Evolutionary conservation across 805 yeast species (phyloP).

Genomic region (Starmerella scarabaei): DNA sequence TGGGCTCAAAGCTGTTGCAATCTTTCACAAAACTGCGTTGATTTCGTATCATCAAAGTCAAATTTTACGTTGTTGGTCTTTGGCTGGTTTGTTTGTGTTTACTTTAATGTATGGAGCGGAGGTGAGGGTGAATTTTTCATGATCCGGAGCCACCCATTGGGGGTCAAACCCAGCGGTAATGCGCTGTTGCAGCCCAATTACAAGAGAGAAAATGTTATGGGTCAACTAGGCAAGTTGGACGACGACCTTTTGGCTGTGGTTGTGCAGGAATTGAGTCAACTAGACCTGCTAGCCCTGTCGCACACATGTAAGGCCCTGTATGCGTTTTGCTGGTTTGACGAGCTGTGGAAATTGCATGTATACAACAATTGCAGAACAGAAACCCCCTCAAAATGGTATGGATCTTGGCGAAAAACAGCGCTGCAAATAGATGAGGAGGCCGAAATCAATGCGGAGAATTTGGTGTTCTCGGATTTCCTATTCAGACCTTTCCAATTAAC

Average conservation of each 20-base stretch:
- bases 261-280: constrained; percentile 36
- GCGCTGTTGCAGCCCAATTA: constrained; percentile 29
- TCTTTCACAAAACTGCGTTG: too few species aligned
- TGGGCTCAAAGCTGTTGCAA: not conserved
- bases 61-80: too few species aligned
- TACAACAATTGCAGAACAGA: constrained; percentile 23
- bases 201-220: constrained; percentile 12
- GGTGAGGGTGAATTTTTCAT: too few species aligned
- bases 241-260: constrained; percentile 54
- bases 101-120: too few species aligned
- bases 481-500: constrained; percentile 77
- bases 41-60: too few species aligned
- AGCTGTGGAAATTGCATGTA: constrained; percentile 61
- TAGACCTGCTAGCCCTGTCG: constrained; percentile 42
- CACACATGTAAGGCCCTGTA: constrained; percentile 53
- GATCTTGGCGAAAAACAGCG: constrained; percentile 67
- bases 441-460: constrained; percentile 22
- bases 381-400: constrained; percentile 43
- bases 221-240: constrained; percentile 34
- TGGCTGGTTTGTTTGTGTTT: too few species aligned
- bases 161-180: constrained; percentile 68
- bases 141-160: constrained; percentile 48
- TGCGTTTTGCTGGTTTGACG: constrained; percentile 65
- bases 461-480: constrained; percentile 60
- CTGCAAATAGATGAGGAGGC: constrained; percentile 26